Conservation (phyloP, 352 stramenopile genomes). For the Salisapilia sapeloensis region DNA sequence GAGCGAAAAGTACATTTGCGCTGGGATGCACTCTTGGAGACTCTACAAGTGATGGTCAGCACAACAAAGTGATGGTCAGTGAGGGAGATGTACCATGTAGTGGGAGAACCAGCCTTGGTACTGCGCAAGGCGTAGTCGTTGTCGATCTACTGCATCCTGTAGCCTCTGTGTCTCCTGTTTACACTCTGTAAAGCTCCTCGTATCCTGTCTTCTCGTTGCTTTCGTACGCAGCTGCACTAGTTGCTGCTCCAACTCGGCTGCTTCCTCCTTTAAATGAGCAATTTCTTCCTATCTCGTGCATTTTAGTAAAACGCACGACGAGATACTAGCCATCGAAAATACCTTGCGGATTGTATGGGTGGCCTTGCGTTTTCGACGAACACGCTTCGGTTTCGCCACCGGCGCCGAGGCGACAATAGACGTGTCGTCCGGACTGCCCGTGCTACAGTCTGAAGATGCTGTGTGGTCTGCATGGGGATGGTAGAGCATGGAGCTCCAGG, state of each 20-base stretch:
- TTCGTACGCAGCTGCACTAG: constrained; percentile 6
- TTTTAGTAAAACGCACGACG: not conserved
- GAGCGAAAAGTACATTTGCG: constrained; percentile 14
- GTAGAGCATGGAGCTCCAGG: no score
- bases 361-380: constrained; percentile 14
- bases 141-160: constrained; percentile 13
- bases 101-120: constrained; percentile 22
- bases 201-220: constrained; percentile 8
- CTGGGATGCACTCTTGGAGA: constrained; percentile 12
- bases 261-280: constrained; percentile 6
- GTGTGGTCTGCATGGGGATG: no score
- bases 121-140: constrained; percentile 16
- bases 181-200: constrained; percentile 10
- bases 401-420: no score
- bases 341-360: constrained; percentile 19
- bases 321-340: no score
- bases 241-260: constrained; percentile 11
- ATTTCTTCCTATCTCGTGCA: constrained; percentile 13
- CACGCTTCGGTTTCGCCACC: no score
- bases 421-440: no score
- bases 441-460: no score
- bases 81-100: constrained; percentile 9
- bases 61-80: not conserved
- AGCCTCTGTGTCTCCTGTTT: constrained; percentile 13
- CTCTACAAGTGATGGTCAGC: constrained; percentile 5